Conservation (phyloP, 2,329 filamentous ascomycete species). For the Gnomoniopsis sp. region DNA sequence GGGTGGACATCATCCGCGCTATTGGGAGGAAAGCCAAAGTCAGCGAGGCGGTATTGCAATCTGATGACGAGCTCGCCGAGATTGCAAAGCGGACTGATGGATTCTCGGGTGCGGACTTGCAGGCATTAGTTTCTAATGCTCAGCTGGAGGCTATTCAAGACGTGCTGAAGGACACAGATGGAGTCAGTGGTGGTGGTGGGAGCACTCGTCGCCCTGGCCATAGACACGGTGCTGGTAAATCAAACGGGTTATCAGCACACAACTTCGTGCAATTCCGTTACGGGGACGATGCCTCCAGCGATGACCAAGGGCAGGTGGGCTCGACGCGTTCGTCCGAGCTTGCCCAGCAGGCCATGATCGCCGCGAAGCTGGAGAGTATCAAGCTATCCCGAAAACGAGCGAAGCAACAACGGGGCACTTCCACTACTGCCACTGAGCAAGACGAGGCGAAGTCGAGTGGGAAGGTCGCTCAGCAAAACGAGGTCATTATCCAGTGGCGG, state of each 20-base stretch:
- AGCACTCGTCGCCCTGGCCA: constrained; percentile 29
- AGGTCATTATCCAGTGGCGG: constrained; percentile 80
- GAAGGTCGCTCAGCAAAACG: constrained; percentile 35
- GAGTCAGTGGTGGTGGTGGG: constrained; percentile 29
- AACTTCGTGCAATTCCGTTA: constrained; percentile 84
- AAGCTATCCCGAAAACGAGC: constrained; percentile 66
- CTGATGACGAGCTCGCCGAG: constrained; percentile 59
- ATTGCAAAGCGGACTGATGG: constrained; percentile 80
- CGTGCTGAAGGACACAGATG: constrained; percentile 63
- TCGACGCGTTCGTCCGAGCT: constrained; percentile 53
- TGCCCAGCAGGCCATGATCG: constrained; percentile 75
- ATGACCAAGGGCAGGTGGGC: constrained; percentile 36
- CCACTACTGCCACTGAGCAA: constrained; percentile 18
- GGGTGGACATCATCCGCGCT: constrained; percentile 82
- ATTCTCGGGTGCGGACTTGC: constrained; percentile 90
- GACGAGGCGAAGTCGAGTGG: constrained; percentile 22
- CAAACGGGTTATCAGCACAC: constrained; percentile 29
- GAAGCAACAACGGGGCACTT: constrained; percentile 42
- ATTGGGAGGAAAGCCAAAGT: constrained; percentile 80
- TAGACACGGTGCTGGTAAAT: constrained; percentile 5
- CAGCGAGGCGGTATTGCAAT: constrained; percentile 59
- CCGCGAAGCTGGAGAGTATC: constrained; percentile 77
- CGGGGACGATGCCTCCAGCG: constrained; percentile 53
- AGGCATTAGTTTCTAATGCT: constrained; percentile 92
- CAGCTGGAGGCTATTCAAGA: constrained; percentile 97